Conservation (phyloP, 2,329 filamentous ascomycete genomes). For the Pezicula neosporulosa region DNA sequence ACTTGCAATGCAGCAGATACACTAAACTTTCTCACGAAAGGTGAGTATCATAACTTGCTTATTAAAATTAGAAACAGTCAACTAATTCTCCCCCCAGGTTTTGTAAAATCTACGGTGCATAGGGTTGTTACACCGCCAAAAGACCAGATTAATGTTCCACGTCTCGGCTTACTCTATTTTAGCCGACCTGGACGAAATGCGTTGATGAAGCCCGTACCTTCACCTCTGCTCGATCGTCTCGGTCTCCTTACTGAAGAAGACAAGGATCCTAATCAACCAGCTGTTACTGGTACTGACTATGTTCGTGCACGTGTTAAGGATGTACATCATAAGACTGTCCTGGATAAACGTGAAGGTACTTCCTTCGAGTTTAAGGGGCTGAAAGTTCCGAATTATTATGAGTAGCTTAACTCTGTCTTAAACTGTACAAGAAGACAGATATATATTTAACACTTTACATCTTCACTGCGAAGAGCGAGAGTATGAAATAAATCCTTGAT, state of each 20-base stretch:
- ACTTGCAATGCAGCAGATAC: conserved; percentile 47
- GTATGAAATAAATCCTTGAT: no score
- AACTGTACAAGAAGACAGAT: no score
- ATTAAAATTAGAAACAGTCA: not conserved
- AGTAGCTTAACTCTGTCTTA: not conserved
- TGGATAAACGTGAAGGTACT: conserved; percentile 40
- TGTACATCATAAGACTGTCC: conserved; percentile 40
- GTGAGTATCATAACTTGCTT: conserved; percentile 1
- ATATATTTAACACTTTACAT: no score
- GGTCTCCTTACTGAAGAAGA: conserved; percentile 37
- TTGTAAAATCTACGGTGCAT: conserved; percentile 41
- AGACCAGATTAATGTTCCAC: conserved; percentile 40
- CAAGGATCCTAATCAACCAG: conserved; percentile 30
- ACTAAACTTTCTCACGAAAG: conserved; percentile 41
- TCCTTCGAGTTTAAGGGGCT: conserved; percentile 40
- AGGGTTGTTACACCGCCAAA: conserved; percentile 39
- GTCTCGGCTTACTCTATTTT: conserved; percentile 43
- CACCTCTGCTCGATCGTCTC: conserved; percentile 32
- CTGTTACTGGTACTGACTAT: conserved; percentile 39
- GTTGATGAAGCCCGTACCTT: conserved; percentile 31
- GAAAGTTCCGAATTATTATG: conserved; percentile 34
- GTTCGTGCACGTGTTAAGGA: conserved; percentile 43
- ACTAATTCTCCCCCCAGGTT: conserved; percentile 29
- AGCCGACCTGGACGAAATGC: conserved; percentile 30
- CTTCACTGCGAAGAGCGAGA: no score